Conservation (phyloP, 169 alveolate genomes). For the Eimeria maxima region DNA sequence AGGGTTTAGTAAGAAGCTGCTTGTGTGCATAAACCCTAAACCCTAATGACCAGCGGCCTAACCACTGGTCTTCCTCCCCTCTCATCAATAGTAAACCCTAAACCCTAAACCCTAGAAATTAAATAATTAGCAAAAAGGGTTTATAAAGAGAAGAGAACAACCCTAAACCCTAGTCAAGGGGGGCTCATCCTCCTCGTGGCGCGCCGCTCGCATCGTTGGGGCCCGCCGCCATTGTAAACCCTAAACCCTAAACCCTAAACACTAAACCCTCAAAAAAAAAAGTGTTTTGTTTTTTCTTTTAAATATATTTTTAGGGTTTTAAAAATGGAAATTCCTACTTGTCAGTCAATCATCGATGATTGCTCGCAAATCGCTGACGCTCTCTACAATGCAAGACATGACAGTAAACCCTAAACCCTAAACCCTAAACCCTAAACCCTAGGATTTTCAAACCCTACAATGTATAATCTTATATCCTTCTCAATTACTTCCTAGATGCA, state of each 20-base stretch:
- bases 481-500: no score
- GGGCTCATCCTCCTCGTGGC: no score
- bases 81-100: not conserved
- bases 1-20: no score
- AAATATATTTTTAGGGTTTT: no score
- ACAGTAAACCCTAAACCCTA: slow-evolving; percentile 1
- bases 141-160: no score
- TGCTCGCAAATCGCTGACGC: not conserved
- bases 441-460: no score
- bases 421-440: not conserved
- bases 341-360: not conserved
- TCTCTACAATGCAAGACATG: slow-evolving; percentile 24
- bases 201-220: no score
- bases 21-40: not conserved
- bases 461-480: no score
- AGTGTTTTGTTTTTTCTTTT: no score
- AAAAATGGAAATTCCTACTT: slow-evolving; percentile 1
- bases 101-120: slow-evolving; percentile 11
- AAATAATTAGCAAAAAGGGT: no score
- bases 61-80: no score
- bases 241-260: slow-evolving; percentile 11
- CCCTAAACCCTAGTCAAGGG: no score
- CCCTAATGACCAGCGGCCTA: not conserved
- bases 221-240: not conserved
- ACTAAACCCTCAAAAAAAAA: slow-evolving; percentile 7